Evolutionary conservation across 2,329 filamentous ascomycete species (phyloP), one percentile per base, ranked within the genome.

Genomic region (Plenodomus lindquistii): DNA sequence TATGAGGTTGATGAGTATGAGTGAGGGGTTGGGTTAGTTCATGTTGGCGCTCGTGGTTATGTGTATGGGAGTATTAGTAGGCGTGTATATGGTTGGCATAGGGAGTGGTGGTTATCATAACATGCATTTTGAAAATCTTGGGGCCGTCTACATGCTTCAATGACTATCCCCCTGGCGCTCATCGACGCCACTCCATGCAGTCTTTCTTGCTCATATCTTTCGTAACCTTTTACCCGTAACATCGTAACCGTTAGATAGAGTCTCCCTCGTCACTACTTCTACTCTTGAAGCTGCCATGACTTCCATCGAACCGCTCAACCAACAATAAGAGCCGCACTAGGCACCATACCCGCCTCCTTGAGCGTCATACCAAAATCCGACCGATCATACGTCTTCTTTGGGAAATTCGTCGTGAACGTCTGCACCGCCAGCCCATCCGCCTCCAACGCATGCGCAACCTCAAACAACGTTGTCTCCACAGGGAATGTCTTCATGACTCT

Each of bases 401-500:
- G 94, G 63, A 95, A 97, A 17, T 86, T 97, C 62, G 87, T 88
- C 1, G 87, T 85, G 69, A 99, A 97, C 61, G 85, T 91, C 19
- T 79, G 82, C 13, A 95, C 87, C 2, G 84, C 75, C 4, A 83
- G 72, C 0, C 88, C 90, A 41, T 83, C 85, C 54, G 97, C 90
- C 41, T 82, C 73, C 19, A 99, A 70, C 48, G 86, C 82, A 61
- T 92, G 85, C 0, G 89, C 91, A 42, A 99, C 86, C 75, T 99
- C 93, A 63, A 96, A 96, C 10, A 99, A 77, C 0, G 94, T 97
- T 2, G 91, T 95, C 49, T 95, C 90, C 5, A 89, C 91, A 0
- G 91, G 86, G 56, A 96, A 85, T 0, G 88, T 93, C 81, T 96
- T 97, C 75, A 87, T 85, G 44, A 97, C 77, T 52, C 88, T 92